Base-by-base conservation (phyloP, 2,329 filamentous ascomycete genomes). In the Beauveria brongniartii region DNA sequence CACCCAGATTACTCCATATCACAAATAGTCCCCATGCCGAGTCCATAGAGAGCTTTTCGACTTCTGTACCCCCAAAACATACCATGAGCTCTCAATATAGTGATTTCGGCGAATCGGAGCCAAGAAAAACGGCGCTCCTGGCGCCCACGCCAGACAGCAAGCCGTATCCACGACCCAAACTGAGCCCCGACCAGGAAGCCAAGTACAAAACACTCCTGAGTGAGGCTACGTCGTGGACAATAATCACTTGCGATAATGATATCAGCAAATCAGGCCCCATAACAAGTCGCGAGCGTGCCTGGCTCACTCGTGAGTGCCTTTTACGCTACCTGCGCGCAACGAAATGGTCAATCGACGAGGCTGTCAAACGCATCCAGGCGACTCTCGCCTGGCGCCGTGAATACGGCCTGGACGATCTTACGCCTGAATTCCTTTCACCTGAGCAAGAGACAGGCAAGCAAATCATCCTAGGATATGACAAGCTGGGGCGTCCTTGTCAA, bases 361-460 rank as follows among this genome's bases (percentile, higher is more conserved):
- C 94, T 10, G 82, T 88, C 66, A 89, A 88, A 71, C 88, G 94
- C n/a, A 75, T 97, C 44, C 85, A 88, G 66, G 83, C 83, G 51
- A 97, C 93, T 0, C 77, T 97, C 61, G 82, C 84, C 63, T 99
- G 94, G 94, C 86, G 94, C 52, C 84, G 93, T 60, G 92, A 97
- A 70, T 99, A 96, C 70, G 92, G 91, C 53, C 80, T 95, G 61
- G 84, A 90, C 63, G 86, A 83, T 58, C 83, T 92, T 69, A 92
- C 91, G 0, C 80, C 89, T 9, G 92, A 97, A 7, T 89, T 96
- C 75, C 93, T 97, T 69, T 91, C 89, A 1, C 86, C 90, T 14
- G 94, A 99, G 78, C 96, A 97, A 73, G 92, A 93, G 77, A 97
- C 93, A 10, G 94, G 94, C 66, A 99, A 99, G 80, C 93, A 97